Conservation (phyloP, 1,139 yeast genomes). For the Yamadazyma aaseri region DNA sequence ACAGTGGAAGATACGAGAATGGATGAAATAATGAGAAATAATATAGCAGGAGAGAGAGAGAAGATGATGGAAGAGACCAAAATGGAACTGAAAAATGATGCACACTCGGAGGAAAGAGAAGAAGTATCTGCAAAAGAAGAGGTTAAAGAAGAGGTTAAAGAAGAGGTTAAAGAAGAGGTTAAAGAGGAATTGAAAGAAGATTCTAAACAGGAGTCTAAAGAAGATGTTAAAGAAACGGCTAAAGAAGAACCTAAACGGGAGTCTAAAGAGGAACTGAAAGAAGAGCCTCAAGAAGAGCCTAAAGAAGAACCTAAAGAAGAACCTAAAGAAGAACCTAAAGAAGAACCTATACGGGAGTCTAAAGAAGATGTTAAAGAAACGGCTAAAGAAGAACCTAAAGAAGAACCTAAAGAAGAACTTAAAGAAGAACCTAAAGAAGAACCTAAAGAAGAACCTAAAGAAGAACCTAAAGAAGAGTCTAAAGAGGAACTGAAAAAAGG, state of each 20-base stretch:
- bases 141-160: background rate
- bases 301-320: slow-evolving; percentile 2
- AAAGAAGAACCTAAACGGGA: too few relatives aligned
- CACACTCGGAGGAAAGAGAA: slow-evolving; percentile 1
- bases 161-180: slow-evolving; percentile 1
- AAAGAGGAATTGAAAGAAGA: background rate
- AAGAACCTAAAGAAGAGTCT: slow-evolving; percentile 1
- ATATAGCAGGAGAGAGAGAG: slow-evolving; percentile 23
- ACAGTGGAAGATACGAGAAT: slow-evolving; percentile 50
- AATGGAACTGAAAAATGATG: slow-evolving; percentile 1
- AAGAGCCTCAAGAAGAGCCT: slow-evolving; percentile 1
- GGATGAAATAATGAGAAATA: slow-evolving; percentile 47
- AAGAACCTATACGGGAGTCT: too few relatives aligned
- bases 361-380: background rate
- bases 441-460: background rate
- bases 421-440: background rate
- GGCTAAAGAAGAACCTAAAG: background rate
- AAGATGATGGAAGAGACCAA: background rate
- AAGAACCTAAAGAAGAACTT: background rate
- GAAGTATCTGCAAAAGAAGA: background rate
- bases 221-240: background rate
- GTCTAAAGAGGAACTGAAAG: too few relatives aligned
- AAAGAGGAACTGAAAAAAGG: slow-evolving; percentile 1
- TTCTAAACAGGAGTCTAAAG: background rate
- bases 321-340: slow-evolving; percentile 2